Evolutionary conservation across 768 basidiomycete genomes (phyloP).

Genomic region (Cystofilobasidium capitatum): DNA sequence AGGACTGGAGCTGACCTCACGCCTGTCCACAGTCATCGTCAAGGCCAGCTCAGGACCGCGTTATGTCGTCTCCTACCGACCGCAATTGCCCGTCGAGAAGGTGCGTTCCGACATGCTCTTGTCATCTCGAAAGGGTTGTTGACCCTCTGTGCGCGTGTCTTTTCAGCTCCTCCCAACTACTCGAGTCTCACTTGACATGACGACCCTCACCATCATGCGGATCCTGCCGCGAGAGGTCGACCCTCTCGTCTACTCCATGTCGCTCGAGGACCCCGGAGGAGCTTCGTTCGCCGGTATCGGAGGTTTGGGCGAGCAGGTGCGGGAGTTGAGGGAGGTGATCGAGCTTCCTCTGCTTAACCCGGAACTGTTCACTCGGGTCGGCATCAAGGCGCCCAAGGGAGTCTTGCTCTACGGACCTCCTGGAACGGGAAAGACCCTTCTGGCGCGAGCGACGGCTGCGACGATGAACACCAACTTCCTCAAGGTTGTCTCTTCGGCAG

Average conservation of each 20-base stretch:
- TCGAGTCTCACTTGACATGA: constrained; percentile 98
- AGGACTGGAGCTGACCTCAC: neutral
- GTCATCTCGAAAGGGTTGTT: neutral
- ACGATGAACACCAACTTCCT: constrained; percentile 92
- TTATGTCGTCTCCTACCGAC: constrained; percentile 95
- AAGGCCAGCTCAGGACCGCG: constrained; percentile 97
- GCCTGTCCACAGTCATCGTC: constrained; percentile 62
- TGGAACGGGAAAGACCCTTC: constrained; percentile 89
- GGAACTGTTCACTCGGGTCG: constrained; percentile 84
- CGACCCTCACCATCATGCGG: constrained; percentile 96
- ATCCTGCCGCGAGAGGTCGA: constrained; percentile 96
- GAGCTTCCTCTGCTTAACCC: constrained; percentile 89
- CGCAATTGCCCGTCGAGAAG: constrained; percentile 68
- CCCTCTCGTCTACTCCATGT: constrained; percentile 99
- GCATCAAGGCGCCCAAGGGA: constrained; percentile 92
- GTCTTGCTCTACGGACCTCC: constrained; percentile 93
- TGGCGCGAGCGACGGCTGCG: constrained; percentile 91
- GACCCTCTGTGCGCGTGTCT: neutral
- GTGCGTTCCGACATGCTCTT: constrained; percentile 26
- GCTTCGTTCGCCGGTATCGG: constrained; percentile 95
- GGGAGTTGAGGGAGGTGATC: constrained; percentile 94
- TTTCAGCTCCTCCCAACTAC: constrained; percentile 81
- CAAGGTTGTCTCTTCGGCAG: constrained; percentile 95
- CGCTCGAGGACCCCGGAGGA: constrained; percentile 89
- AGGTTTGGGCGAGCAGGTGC: constrained; percentile 87